Evolutionary conservation across 306 rosid species (phyloP).

Genomic region (Styphnolobium japonicum): DNA sequence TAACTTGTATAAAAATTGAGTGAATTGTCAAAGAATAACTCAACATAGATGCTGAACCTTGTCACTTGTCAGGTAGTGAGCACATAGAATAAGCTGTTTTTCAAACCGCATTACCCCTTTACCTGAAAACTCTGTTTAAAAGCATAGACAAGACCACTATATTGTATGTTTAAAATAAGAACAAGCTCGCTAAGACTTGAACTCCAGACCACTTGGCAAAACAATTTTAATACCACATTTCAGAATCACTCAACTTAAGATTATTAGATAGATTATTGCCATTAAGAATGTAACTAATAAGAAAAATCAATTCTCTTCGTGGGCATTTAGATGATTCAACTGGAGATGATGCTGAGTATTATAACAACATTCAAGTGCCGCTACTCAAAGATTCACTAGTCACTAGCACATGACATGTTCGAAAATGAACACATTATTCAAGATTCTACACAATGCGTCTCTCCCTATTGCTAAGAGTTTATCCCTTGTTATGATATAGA

Average conservation of each 20-base stretch:
- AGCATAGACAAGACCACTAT: not conserved
- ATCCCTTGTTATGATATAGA: conserved; percentile 6
- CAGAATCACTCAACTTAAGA: not conserved
- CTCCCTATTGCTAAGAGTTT: not conserved
- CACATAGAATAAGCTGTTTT: not conserved
- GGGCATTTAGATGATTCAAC: not conserved
- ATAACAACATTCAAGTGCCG: not conserved
- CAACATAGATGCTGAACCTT: not conserved
- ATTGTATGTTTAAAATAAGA: not conserved
- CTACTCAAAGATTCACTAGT: not conserved
- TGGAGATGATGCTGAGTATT: not conserved
- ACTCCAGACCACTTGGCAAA: not conserved
- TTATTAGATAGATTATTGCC: not conserved
- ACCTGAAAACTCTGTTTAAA: not conserved
- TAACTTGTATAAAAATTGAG: not conserved
- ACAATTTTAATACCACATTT: not conserved
- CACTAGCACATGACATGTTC: not conserved
- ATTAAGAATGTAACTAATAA: not conserved
- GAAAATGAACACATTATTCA: not conserved
- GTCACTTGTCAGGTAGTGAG: too few species aligned
- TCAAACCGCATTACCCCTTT: not conserved
- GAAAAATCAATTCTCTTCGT: not conserved
- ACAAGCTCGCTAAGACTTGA: not conserved
- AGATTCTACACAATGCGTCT: not conserved
- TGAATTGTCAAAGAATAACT: not conserved